A percentile compares a stretch with the other conserved stretches of the same genome.
Conservation (phyloP, 2,329 filamentous ascomycete species). For the Trichophyton verrucosum region DNA sequence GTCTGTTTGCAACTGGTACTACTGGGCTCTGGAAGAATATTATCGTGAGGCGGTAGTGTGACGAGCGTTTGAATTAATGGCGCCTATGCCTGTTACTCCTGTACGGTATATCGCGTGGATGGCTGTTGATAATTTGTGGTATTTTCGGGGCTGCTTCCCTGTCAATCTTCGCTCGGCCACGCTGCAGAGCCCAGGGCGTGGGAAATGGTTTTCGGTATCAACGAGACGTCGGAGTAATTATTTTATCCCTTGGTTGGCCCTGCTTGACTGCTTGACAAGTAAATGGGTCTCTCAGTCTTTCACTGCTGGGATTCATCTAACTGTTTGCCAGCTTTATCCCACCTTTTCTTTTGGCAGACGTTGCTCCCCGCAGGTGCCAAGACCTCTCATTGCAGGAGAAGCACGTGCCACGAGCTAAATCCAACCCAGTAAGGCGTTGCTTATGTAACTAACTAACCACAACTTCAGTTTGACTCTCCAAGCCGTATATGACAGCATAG, state of each 20-base stretch:
- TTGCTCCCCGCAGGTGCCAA: slow-evolving; percentile 2
- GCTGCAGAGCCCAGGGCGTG: not conserved
- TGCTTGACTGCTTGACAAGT: not conserved
- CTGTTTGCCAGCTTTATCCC: not conserved
- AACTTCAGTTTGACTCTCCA: not conserved
- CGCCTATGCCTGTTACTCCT: not conserved
- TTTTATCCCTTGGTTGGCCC: not conserved
- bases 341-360: not conserved
- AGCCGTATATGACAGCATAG: not conserved
- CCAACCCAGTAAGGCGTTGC: not conserved
- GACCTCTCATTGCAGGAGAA: not conserved
- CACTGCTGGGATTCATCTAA: not conserved
- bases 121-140: not conserved
- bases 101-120: too few relatives aligned
- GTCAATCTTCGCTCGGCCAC: not conserved
- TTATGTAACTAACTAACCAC: not conserved
- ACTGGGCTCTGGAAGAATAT: not conserved
- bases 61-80: not conserved
- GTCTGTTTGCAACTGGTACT: not conserved
- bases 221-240: too few relatives aligned
- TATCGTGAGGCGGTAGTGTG: not conserved
- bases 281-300: not conserved
- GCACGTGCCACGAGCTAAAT: slow-evolving; percentile 1
- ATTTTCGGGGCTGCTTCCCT: not conserved
- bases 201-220: too few relatives aligned